A percentile compares a stretch with the other conserved stretches of the same genome.
Conservation (phyloP, 225 moss, liverwort and hornwort genomes). For the Climacium dendroides region DNA sequence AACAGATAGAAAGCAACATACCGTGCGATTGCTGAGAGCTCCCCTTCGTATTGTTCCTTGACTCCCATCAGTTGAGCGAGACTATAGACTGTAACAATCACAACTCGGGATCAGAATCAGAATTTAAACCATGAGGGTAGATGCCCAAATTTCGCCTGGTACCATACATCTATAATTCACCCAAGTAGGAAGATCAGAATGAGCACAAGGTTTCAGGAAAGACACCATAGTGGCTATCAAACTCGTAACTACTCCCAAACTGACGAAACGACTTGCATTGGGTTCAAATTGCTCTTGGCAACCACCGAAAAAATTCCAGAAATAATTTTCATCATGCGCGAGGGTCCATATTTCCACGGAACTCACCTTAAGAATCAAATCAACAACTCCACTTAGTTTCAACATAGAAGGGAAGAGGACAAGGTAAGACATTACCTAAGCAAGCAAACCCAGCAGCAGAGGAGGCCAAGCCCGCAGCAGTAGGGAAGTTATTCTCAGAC, state of each 20-base stretch:
- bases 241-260: not conserved
- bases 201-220: not conserved
- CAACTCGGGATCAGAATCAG: not conserved
- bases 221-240: not conserved
- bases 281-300: not conserved
- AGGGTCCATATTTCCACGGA: not conserved
- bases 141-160: not conserved
- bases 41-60: conserved; percentile 83
- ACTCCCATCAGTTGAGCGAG: conserved; percentile 92
- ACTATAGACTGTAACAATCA: conserved; percentile 50
- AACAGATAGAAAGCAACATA: not conserved
- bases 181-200: not conserved
- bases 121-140: not conserved
- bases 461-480: conserved; percentile 93
- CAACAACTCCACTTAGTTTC: not conserved
- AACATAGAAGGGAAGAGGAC: not conserved
- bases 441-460: conserved; percentile 98
- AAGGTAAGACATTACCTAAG: conserved; percentile 35
- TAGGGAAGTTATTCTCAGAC: conserved; percentile 95
- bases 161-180: not conserved
- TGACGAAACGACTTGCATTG: not conserved
- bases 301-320: not conserved
- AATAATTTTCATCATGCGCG: not conserved
- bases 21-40: conserved; percentile 88
- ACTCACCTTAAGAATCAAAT: not conserved